Percentiles rank a stretch among this genome's conserved stretches.
These are phyloP conservation scores for Phytophthora kernoviae DNA, from an alignment of 352 stramenopile species.

Conservation along the genomic window DNA sequence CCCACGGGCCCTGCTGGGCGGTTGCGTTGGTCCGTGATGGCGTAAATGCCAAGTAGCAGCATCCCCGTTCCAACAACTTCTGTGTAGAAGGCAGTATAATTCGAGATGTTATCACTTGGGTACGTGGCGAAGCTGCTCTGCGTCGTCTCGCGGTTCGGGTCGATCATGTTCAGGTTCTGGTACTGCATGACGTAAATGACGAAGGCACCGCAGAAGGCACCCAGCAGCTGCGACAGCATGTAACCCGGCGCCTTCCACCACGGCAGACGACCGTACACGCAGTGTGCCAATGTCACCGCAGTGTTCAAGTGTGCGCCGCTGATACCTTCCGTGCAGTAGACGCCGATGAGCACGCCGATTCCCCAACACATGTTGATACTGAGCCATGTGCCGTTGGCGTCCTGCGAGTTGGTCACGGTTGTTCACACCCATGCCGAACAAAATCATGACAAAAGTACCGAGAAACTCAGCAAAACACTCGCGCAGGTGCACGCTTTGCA, in stretches of 20 bases:
- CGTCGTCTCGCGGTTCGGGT: conserved; percentile 42
- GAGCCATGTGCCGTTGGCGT: conserved; percentile 54
- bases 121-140: conserved; percentile 46
- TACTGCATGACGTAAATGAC: conserved; percentile 51
- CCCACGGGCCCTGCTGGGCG: conserved; percentile 22
- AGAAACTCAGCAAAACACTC: conserved; percentile 57
- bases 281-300: conserved; percentile 49
- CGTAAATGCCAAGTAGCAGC: conserved; percentile 46
- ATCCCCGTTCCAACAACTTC: conserved; percentile 47
- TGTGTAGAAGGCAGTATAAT: conserved; percentile 43
- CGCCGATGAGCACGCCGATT: conserved; percentile 50
- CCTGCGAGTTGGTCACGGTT: conserved; percentile 51
- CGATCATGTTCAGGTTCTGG: conserved; percentile 44
- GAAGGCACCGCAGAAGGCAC: conserved; percentile 38
- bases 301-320: conserved; percentile 60
- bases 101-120: conserved; percentile 30
- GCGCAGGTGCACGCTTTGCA: conserved; percentile 35
- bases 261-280: conserved; percentile 37
- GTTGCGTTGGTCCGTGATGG: conserved; percentile 44
- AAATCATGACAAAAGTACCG: conserved; percentile 47
- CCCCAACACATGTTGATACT: conserved; percentile 61
- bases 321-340: conserved; percentile 48
- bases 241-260: conserved; percentile 53
- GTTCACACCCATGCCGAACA: conserved; percentile 62
- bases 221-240: conserved; percentile 43